Conservation (phyloP, 208 protist genomes). For the Blastocrithidia nonstop region DNA sequence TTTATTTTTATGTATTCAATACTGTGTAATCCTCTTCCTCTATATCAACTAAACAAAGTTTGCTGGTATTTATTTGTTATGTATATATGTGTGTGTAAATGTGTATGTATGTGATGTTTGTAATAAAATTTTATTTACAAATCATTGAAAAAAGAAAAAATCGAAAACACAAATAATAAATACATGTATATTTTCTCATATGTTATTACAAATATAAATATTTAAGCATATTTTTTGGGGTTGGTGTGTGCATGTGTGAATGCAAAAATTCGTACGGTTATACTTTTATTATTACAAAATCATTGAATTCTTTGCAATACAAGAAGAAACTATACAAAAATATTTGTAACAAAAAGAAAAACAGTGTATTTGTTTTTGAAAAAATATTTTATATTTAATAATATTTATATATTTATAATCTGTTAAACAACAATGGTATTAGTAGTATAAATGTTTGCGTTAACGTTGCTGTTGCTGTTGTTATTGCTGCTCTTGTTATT, state of each 20-base stretch:
- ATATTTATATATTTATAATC: too few relatives aligned
- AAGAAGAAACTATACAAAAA: too few relatives aligned
- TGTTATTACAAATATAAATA: background rate
- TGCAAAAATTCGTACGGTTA: too few relatives aligned
- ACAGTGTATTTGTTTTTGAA: too few relatives aligned
- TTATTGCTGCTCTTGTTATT: background rate
- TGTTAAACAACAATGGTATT: background rate
- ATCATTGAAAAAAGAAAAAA: background rate
- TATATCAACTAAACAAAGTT: background rate
- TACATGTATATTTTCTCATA: slow-evolving; percentile 1
- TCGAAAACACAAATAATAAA: background rate
- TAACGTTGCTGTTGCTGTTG: background rate
- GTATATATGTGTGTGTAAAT: slow-evolving; percentile 1
- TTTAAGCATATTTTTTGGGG: too few relatives aligned
- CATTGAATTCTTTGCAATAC: too few relatives aligned
- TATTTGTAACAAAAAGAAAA: too few relatives aligned
- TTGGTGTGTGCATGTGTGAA: too few relatives aligned
- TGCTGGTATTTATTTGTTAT: background rate
- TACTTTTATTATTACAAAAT: too few relatives aligned
- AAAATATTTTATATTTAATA: too few relatives aligned
- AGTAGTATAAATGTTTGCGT: background rate
- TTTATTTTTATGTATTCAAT: too few relatives aligned
- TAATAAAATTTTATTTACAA: background rate
- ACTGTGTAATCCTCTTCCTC: background rate
- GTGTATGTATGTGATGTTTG: background rate